Base-by-base conservation (phyloP, 2,329 filamentous ascomycete species). In the Botrytis tulipae region DNA sequence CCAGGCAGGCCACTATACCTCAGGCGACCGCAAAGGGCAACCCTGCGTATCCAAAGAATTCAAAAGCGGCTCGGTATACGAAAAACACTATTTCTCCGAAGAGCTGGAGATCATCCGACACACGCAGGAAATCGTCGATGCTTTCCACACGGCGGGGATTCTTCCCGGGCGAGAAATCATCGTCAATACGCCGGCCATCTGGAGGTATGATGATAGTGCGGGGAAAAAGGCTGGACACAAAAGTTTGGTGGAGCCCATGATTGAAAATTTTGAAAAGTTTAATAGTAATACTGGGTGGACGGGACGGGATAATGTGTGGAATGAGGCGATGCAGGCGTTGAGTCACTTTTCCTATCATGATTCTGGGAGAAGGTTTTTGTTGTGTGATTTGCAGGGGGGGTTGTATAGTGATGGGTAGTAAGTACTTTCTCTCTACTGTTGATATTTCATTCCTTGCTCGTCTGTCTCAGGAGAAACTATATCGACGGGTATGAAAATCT, bases 341-440 rank as follows among this genome's bases (percentile, higher is more conserved):
- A 73, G 71, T 70, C 73, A 74, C 3, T 74, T 74, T 46, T 74
- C 73, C 1, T 74, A 74, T 51, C 70, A 73, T 29, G 22, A 35
- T 51, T 74, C 71, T 2, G 40, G 29, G 14, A 18, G 57, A 37
- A 12, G 54, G 16, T 70, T 59, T 22, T 57, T 74, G 16, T 42
- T 74, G 42, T 74, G 73, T 60, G 73, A 74, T 70, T 10, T 74
- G 10, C 71, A 74, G 32, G 73, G 73, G 10, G 71, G 70, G 16
- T 37, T n/a, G 16, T 70, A 74, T 51, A 35, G 70, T 16, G n/a
- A 73, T 57, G 73, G 73, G 40, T 73, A 59, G 70, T 72, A 57
- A 67, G 70, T 67, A 9, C 16, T 29, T 32, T 42, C 22, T 20
- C 29, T 14, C n/a, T 51, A 51, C 22, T 51, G 22, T 25, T 51